Evolutionary conservation across 495 filamentous ascomycete species (phyloP).

Genomic region (Glutinoglossum americanum): DNA sequence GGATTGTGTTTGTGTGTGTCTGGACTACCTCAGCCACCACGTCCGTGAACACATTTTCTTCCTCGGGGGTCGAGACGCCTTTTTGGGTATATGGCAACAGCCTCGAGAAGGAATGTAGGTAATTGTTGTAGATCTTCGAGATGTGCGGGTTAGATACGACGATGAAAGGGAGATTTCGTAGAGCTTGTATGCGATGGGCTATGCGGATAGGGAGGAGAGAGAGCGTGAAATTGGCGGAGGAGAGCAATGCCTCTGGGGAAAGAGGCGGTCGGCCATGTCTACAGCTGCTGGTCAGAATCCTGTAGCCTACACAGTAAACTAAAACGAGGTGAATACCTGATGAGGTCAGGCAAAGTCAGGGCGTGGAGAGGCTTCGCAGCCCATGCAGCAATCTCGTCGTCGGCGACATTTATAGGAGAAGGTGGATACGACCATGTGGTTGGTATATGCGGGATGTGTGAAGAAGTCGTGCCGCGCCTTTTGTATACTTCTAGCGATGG

Average conservation of each 20-base stretch:
- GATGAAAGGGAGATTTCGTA: conserved; percentile 89
- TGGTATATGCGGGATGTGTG: conserved; percentile 11
- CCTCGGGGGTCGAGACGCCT: conserved; percentile 60
- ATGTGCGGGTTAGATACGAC: conserved; percentile 92
- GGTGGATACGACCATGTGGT: conserved; percentile 19
- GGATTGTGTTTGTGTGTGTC: conserved; percentile 85
- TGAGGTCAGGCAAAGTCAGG: conserved; percentile 67
- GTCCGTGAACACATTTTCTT: conserved; percentile 75
- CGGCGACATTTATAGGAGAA: conserved; percentile 22
- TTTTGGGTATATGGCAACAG: conserved; percentile 63
- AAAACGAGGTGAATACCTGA: conserved; percentile 36
- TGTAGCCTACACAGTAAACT: too few species aligned
- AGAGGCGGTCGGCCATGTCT: conserved; percentile 85
- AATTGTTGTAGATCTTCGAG: conserved; percentile 81
- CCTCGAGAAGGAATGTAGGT: conserved; percentile 74
- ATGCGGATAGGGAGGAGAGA: conserved; percentile 83
- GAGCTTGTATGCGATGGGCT: conserved; percentile 74
- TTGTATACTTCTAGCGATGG: conserved; percentile 3
- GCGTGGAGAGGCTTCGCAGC: conserved; percentile 59
- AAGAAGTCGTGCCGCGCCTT: background rate
- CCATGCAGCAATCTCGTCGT: conserved; percentile 56
- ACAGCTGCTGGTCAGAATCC: background rate
- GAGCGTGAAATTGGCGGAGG: conserved; percentile 86
- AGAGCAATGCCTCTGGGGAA: conserved; percentile 52
- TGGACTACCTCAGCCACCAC: conserved; percentile 84